Conservation (phyloP, 352 stramenopile species). For the Plasmopara muralis region DNA sequence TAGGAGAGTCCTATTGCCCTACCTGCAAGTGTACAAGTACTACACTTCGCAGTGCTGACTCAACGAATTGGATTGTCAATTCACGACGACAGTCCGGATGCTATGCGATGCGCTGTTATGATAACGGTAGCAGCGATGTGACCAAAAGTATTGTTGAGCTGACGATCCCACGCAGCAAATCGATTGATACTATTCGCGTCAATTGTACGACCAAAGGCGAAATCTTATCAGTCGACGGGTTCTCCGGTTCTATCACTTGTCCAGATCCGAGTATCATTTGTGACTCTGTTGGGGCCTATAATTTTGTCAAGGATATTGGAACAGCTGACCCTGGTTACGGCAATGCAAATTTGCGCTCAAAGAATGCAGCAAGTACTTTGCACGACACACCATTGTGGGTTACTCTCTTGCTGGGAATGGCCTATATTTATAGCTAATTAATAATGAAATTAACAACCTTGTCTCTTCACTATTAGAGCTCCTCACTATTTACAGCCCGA, state of each 20-base stretch:
- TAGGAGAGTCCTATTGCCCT: constrained; percentile 68
- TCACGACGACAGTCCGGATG: constrained; percentile 58
- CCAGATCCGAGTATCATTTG: constrained; percentile 68
- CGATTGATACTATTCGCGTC: constrained; percentile 21
- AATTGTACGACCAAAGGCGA: constrained; percentile 47
- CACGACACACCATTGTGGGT: constrained; percentile 1
- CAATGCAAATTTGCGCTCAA: constrained; percentile 15
- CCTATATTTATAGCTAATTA: neutral
- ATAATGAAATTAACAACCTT: no score
- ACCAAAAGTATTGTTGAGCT: constrained; percentile 34
- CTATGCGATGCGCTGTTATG: constrained; percentile 64
- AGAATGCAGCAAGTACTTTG: constrained; percentile 6
- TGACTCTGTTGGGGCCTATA: constrained; percentile 13
- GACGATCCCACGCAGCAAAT: constrained; percentile 29
- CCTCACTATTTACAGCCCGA: no score
- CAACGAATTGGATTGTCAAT: constrained; percentile 50
- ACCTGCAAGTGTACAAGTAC: constrained; percentile 67
- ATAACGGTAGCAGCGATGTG: constrained; percentile 9
- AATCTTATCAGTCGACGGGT: constrained; percentile 35
- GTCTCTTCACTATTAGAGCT: no score
- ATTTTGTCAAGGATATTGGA: constrained; percentile 11
- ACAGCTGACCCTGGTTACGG: constrained; percentile 3
- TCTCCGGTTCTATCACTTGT: constrained; percentile 53
- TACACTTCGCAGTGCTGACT: constrained; percentile 58
- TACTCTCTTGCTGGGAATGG: constrained; percentile 1